These are phyloP conservation scores for Esteya vermicola DNA, from an alignment of 2,329 filamentous ascomycete species.

Conservation along the genomic window DNA sequence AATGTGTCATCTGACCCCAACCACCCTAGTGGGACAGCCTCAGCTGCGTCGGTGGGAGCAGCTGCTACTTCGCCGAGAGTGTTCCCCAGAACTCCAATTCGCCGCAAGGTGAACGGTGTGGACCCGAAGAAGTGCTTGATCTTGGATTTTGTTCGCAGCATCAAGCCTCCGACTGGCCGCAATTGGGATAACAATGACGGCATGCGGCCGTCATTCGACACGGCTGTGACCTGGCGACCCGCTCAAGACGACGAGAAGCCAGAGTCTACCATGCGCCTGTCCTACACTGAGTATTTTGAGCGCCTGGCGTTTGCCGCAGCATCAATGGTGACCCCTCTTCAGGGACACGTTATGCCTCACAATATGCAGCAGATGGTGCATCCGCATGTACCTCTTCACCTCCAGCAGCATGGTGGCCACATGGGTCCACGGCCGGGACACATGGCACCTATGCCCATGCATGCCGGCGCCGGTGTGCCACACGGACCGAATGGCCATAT, in stretches of 20 bases:
- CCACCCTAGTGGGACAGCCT: constrained; percentile 9
- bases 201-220: constrained; percentile 74
- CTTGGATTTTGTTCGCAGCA: constrained; percentile 36
- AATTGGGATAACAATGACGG: constrained; percentile 67
- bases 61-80: constrained; percentile 4
- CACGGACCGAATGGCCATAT: constrained; percentile 52
- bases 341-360: constrained; percentile 43
- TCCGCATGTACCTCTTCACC: constrained; percentile 67
- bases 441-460: constrained; percentile 65
- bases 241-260: constrained; percentile 59
- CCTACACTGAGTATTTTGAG: constrained; percentile 71
- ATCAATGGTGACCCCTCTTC: constrained; percentile 42
- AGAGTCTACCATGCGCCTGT: constrained; percentile 48
- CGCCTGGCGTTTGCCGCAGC: constrained; percentile 36
- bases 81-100: constrained; percentile 27
- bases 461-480: constrained; percentile 40
- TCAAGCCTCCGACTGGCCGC: constrained; percentile 35
- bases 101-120: constrained; percentile 58
- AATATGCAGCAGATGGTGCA: constrained; percentile 61
- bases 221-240: constrained; percentile 70
- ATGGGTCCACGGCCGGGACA: constrained; percentile 56
- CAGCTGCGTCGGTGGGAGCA: neutral
- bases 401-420: constrained; percentile 57
- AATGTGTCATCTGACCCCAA: constrained; percentile 16
- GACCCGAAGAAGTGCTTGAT: constrained; percentile 55